phyloP scores from a whole-genome alignment of 2,329 filamentous ascomycete species.

The Alternaria longipes region DNA sequence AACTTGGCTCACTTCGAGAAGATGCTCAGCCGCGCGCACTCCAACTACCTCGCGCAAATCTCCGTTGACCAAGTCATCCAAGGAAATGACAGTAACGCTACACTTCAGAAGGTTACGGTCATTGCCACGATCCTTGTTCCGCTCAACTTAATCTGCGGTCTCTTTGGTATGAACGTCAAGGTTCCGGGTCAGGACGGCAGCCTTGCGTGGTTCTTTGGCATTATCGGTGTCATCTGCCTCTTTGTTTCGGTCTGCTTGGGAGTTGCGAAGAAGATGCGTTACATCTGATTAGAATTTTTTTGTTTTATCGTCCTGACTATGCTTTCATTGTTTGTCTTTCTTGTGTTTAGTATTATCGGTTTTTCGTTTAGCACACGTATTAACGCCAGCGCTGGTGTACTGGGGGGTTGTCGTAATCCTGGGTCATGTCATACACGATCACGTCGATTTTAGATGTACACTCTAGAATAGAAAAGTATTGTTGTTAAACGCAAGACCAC shows the following conservation, averaged over 20 bases:
- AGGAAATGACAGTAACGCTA: conserved; percentile 86
- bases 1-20: conserved; percentile 97
- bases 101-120: conserved; percentile 93
- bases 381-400: conserved; percentile 19
- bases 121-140: conserved; percentile 95
- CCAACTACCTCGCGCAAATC: conserved; percentile 94
- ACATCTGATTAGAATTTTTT: conserved; percentile 43
- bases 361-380: conserved; percentile 5
- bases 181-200: conserved; percentile 69
- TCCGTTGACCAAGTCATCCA: conserved; percentile 90
- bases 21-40: conserved; percentile 92
- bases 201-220: conserved; percentile 68
- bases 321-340: conserved; percentile 5
- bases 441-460: conserved; percentile 14
- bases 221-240: conserved; percentile 63
- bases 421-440: conserved; percentile 12
- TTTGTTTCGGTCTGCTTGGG: conserved; percentile 53
- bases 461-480: conserved; percentile 20
- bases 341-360: background rate
- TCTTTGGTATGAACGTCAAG: conserved; percentile 87
- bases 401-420: conserved; percentile 8
- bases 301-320: background rate
- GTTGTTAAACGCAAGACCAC: background rate
- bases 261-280: conserved; percentile 56
- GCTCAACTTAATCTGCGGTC: conserved; percentile 87